These are phyloP conservation scores for Protomyces macrosporus DNA, from an alignment of 1,139 yeast species.

Conservation along the genomic window DNA sequence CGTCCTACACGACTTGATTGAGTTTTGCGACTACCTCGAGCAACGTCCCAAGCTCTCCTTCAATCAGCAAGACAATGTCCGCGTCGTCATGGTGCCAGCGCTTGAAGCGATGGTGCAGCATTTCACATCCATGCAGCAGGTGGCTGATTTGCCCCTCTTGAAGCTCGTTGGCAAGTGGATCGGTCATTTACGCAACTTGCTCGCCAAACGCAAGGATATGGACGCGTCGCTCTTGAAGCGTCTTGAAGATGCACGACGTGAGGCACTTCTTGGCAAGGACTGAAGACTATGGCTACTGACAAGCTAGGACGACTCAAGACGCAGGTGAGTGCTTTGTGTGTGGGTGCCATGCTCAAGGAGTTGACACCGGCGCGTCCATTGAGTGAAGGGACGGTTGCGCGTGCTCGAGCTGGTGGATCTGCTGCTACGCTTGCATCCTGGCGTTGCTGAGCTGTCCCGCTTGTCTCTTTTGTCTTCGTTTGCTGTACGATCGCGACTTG, in stretches of 20 bases:
- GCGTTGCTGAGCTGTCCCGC: too few relatives aligned
- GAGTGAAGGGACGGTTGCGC: background rate
- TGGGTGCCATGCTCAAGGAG: background rate
- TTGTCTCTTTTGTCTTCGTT: too few relatives aligned
- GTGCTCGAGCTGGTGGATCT: background rate
- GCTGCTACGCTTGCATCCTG: too few relatives aligned
- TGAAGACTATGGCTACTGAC: background rate
- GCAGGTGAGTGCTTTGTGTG: background rate
- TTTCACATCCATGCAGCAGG: background rate
- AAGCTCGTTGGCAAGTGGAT: background rate
- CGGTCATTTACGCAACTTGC: background rate
- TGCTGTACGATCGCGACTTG: too few relatives aligned
- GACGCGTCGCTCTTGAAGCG: background rate
- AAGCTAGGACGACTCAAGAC: background rate
- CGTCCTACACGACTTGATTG: background rate
- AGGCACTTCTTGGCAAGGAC: background rate
- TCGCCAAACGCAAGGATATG: background rate
- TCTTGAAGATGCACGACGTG: background rate
- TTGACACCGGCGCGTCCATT: background rate
- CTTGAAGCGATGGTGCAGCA: background rate
- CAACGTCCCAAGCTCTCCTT: background rate
- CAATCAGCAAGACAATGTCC: background rate
- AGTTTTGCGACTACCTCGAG: background rate
- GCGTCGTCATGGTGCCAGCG: background rate
- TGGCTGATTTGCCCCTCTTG: background rate